Base-by-base conservation (phyloP, 2,329 filamentous ascomycete species). In the Nemania bipapillata region DNA sequence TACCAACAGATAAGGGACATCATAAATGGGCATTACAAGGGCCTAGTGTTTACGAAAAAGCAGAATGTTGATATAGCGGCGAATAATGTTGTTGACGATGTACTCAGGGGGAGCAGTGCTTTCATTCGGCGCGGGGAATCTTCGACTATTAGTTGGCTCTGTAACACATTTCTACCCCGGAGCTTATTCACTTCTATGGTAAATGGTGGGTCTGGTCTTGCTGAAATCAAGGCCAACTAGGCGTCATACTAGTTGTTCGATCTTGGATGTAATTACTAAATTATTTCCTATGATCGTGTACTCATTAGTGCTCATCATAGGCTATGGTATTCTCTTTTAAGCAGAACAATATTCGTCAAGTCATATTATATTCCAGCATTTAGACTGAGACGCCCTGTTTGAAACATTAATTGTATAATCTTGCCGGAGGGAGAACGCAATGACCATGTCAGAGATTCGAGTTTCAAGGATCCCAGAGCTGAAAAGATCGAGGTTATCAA, bases 71-170 rank as follows among this genome's bases (percentile, higher is more conserved):
- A 66, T 11, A 20, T 54, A 15, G 59, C 45, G 9, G 58, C 58
- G 5, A 55, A 52, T 20, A 57, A 63, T 2, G 9, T 66, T 35
- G 35, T 66, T 7, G 57, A 57, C 17, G 65, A 66, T 37, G 15
- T 63, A 6, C 32, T 63, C 8, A 56, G 45, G 11, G 28, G 63
- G 26, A 5, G 55, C 7, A 40, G 40, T 9, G 45, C 22, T n/a
- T 65, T 65, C 30, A 54, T 65, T 40, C 28, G 63, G 35, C 55
- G 63, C 30, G 63, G 63, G 4, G 55, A 60, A n/a, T n/a, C 26
- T 28, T 65, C 63, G 8, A 60, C 63, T 17, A 4, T 35, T 15
- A 65, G 62, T 37, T 65, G 62, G 62, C 42, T 35, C 4, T 26
- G 7, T 8, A 65, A 24, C 24, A 53, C 54, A 4, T 59, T 65